A percentile compares a stretch with the other conserved stretches of the same genome.
These are phyloP conservation scores for Metschnikowia santaceciliae DNA, from an alignment of 805 yeast species.

Conservation along the genomic window DNA sequence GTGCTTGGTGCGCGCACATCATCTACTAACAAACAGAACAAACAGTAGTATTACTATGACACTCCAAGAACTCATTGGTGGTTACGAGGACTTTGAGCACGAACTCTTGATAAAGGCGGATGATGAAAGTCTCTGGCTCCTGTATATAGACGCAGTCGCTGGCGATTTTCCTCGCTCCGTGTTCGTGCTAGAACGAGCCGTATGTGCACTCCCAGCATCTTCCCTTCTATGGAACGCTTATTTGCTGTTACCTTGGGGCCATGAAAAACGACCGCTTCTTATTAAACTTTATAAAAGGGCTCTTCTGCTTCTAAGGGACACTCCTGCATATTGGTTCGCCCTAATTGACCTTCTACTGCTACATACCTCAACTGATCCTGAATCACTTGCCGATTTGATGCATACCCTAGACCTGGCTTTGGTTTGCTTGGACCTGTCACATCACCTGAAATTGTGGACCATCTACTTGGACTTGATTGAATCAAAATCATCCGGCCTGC, in stretches of 20 bases:
- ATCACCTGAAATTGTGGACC: slow-evolving; percentile 44
- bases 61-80: slow-evolving; percentile 10
- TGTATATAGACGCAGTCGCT: slow-evolving; percentile 11
- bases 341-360: slow-evolving; percentile 8
- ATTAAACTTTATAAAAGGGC: slow-evolving; percentile 8
- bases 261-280: not conserved
- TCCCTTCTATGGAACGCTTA: slow-evolving; percentile 16
- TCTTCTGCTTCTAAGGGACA: slow-evolving; percentile 2
- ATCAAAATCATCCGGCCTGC: not conserved
- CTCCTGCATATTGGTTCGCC: slow-evolving; percentile 14
- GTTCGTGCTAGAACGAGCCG: slow-evolving; percentile 17
- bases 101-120: slow-evolving; percentile 6
- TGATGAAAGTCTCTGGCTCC: slow-evolving; percentile 17
- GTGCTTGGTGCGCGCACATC: too few species aligned
- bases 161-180: slow-evolving; percentile 4
- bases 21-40: too few species aligned
- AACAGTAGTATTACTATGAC: not conserved
- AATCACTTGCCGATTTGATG: not conserved
- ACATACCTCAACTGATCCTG: not conserved
- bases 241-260: slow-evolving; percentile 14
- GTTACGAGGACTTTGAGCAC: slow-evolving; percentile 12
- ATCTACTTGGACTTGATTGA: slow-evolving; percentile 54
- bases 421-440: slow-evolving; percentile 44
- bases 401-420: slow-evolving; percentile 47
- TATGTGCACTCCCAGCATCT: slow-evolving; percentile 14